Base-by-base conservation (phyloP, 495 filamentous ascomycete genomes). In the Ramalina intermedia region DNA sequence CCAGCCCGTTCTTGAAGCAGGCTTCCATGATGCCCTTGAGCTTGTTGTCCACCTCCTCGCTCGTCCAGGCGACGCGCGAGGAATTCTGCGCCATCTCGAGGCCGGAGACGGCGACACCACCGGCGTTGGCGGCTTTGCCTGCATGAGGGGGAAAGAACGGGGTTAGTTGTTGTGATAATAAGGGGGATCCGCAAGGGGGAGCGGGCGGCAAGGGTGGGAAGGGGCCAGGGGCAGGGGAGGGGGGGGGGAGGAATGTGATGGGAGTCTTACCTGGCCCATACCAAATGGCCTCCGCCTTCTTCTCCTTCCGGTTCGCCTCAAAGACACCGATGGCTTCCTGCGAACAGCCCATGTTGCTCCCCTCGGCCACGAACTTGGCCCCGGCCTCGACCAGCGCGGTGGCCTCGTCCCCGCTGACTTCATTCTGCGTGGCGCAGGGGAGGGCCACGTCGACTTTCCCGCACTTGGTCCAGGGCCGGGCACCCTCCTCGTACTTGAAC, bases 1-100 rank as follows among this genome's bases (percentile, higher is more conserved):
- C 71, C 26, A 98, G 69, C 61, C 91, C 90, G 70, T 87, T 85
- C 69, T 85, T 75, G 77, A 96, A 98, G 70, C 85, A 90, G 48
- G 73, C 71, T 70, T 88, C 79, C 91, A 98, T 98, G 68, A 96
- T 98, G 53, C 66, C 70, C 73, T 90, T 93, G 54, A 98, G 81
- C 63, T 85, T 85, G 61, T 76, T 73, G 68, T 98, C 91, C 51
- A 98, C 91, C 71, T 91, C 82, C 71, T 96, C 84, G 21, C 69
- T 50, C 41, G 85, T 84, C 91, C 91, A 98, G 57, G 64, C 73
- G 49, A 94, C 70, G 33, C 90, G 82, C 62, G 79, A 70, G 50
- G 81, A 87, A 75, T 98, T 98, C 80, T 98, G 91, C 23, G 90
- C 89, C 91, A 98, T 98, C 76, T 98, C 91, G 37, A 98, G 82